phyloP scores from a whole-genome alignment of 352 stramenopile species.

The Phytophthora sansomeana region DNA sequence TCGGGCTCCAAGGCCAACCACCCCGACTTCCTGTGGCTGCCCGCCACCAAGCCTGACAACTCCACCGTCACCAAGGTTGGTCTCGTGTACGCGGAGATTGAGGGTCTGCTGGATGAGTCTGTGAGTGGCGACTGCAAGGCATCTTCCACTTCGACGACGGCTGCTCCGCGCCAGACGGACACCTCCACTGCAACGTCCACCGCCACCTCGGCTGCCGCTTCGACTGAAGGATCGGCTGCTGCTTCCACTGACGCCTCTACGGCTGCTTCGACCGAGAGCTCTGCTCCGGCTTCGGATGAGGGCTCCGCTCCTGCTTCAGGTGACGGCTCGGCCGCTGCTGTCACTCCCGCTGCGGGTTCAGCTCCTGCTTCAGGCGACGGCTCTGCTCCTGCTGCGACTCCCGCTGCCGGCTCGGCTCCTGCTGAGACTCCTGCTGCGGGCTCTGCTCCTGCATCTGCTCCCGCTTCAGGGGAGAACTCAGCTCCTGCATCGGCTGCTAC shows the following conservation, averaged over 20 bases:
- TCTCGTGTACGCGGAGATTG: conserved; percentile 58
- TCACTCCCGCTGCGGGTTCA: neutral
- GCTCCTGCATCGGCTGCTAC: conserved; percentile 1
- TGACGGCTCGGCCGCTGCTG: neutral
- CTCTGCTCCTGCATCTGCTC: neutral
- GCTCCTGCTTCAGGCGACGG: neutral
- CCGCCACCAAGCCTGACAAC: conserved; percentile 47
- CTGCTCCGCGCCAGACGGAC: conserved; percentile 1
- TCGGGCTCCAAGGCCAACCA: conserved; percentile 58
- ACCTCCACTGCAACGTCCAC: conserved; percentile 1
- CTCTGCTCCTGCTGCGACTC: neutral
- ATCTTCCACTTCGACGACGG: neutral
- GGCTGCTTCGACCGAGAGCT: conserved; percentile 1
- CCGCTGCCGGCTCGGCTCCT: conserved; percentile 5
- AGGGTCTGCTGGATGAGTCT: conserved; percentile 51
- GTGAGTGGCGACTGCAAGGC: conserved; percentile 35
- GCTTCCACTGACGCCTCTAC: neutral
- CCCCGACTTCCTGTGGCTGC: conserved; percentile 81
- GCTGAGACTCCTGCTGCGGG: neutral
- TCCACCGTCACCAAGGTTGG: conserved; percentile 49
- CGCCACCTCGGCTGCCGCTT: conserved; percentile 3
- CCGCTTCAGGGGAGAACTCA: neutral
- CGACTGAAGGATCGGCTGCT: conserved; percentile 16
- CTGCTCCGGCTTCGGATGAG: conserved; percentile 2
- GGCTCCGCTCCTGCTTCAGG: neutral